Evolutionary conservation across 2,329 filamentous ascomycete genomes (phyloP), one percentile per base, ranked within the genome.

Genomic region (Septoria linicola): DNA sequence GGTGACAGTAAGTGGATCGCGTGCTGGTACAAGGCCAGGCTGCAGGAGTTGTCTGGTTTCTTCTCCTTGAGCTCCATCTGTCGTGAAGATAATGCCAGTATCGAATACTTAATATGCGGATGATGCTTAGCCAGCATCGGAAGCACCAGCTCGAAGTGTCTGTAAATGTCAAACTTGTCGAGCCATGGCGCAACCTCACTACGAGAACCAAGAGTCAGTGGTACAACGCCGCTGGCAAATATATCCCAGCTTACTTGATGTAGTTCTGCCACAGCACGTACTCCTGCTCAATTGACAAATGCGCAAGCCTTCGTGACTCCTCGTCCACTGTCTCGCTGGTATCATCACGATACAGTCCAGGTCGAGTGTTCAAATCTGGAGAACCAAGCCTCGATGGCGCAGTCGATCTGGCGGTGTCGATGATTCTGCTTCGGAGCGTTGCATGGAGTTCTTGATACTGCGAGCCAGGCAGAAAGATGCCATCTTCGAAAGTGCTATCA

Each of bases 111-210:
- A 2, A 80, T 57, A 19, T 74, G 67, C 0, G 72, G 67, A 19
- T 74, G 75, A 19, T 66, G 69, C 35, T 73, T 72, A 1, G 78
- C 77, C 23, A 80, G 64, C 2, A 76, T 65, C 0, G 79, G 75
- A 2, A 82, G 67, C 8, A 77, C 72, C 1, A 76, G 73, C 14
- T 76, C 75, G 59, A 82, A 82, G 37, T 75, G 73, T 10, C 75
- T 74, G 11, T 75, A 67, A 21, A 71, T 69, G 51, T 82, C 79
- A 44, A 81, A 80, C 64, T 80, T 82, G 58, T 82, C 80, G 3
- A 82, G 73, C 77, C 78, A 80, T 17, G 75, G 75, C 2, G 78
- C 78, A 34, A 80, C 74, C 49, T 80, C 73, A 1, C 44, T 48
- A 14, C 21, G n/a, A 8, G 31, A 8, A 8, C 16, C 8, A 14